Percentiles rank a stretch among this genome's conserved stretches.
Conservation (phyloP, 2,329 filamentous ascomycete genomes). For the Penicillium sp. region DNA sequence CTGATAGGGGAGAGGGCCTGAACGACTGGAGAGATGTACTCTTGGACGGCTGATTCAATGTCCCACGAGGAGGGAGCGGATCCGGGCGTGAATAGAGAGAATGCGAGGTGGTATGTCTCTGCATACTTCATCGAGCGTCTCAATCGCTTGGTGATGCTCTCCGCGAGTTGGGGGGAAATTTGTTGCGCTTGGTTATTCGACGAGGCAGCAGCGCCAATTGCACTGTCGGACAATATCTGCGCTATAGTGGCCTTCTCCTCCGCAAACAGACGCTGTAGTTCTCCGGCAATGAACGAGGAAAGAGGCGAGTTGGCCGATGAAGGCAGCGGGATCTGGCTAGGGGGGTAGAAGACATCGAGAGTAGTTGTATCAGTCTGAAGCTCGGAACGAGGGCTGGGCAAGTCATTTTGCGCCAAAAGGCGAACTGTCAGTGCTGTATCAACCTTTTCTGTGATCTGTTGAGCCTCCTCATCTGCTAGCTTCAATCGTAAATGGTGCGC, state of each 20-base stretch:
- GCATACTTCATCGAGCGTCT: conserved; percentile 89
- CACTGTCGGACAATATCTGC: conserved; percentile 67
- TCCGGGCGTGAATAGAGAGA: conserved; percentile 88
- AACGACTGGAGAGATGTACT: conserved; percentile 82
- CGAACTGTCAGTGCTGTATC: conserved; percentile 71
- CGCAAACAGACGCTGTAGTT: conserved; percentile 77
- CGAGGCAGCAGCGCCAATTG: conserved; percentile 26
- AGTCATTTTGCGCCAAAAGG: conserved; percentile 60
- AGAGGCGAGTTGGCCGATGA: conserved; percentile 74
- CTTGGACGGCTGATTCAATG: conserved; percentile 77
- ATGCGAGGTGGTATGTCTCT: conserved; percentile 91
- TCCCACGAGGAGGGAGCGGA: conserved; percentile 86
- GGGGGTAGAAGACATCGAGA: conserved; percentile 78
- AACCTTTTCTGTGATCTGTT: conserved; percentile 29
- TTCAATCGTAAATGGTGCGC: conserved; percentile 80
- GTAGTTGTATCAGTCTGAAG: conserved; percentile 72
- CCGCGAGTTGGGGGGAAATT: conserved; percentile 54
- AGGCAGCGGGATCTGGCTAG: conserved; percentile 68
- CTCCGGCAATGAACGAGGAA: conserved; percentile 76
- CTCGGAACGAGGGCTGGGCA: conserved; percentile 60
- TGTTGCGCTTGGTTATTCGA: conserved; percentile 33
- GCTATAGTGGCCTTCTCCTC: conserved; percentile 90
- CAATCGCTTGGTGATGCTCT: conserved; percentile 69
- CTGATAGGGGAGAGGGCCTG: conserved; percentile 80
- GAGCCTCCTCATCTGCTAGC: conserved; percentile 50